Conservation (phyloP, 495 filamentous ascomycete species). For the Apodospora peruviana region DNA sequence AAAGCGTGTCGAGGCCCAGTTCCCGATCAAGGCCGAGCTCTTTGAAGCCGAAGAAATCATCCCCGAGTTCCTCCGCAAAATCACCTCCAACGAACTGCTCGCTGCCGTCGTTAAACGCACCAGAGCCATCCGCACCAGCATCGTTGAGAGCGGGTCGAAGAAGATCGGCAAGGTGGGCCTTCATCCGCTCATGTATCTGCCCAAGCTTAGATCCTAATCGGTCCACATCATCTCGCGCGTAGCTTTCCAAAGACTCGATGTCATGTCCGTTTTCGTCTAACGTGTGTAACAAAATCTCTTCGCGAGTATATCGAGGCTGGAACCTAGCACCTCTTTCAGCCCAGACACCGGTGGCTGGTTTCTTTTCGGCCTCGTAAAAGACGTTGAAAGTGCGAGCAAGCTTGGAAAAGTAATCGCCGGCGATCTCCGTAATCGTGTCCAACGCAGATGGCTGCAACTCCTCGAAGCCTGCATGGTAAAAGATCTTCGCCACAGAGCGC, state of each 20-base stretch:
- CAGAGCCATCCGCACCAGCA: slow-evolving; percentile 75
- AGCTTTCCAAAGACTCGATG: slow-evolving; percentile 74
- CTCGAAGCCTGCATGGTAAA: slow-evolving; percentile 96
- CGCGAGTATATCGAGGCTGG: slow-evolving; percentile 64
- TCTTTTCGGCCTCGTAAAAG: slow-evolving; percentile 77
- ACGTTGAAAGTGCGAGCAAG: slow-evolving; percentile 70
- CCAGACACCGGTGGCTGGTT: slow-evolving; percentile 35
- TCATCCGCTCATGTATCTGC: slow-evolving; percentile 88
- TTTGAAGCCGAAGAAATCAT: slow-evolving; percentile 99
- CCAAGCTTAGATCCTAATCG: slow-evolving; percentile 76
- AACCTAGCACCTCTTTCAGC: slow-evolving; percentile 41
- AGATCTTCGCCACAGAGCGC: slow-evolving; percentile 86
- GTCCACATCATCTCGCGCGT: slow-evolving; percentile 91
- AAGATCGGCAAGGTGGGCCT: slow-evolving; percentile 79
- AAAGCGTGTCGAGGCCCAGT: slow-evolving; percentile 75
- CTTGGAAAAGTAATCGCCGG: slow-evolving; percentile 83
- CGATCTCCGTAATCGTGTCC: slow-evolving; percentile 85
- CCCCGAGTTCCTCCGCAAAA: slow-evolving; percentile 94
- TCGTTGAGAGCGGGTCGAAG: slow-evolving; percentile 80
- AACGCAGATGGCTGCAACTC: slow-evolving; percentile 94
- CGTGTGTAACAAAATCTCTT: slow-evolving; percentile 83
- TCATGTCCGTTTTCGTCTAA: slow-evolving; percentile 76
- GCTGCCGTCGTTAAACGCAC: slow-evolving; percentile 90
- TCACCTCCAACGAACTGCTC: slow-evolving; percentile 96
- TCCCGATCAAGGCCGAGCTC: slow-evolving; percentile 89